Base-by-base conservation (phyloP, 1,284 basidiomycete species). In the Bondarzewia mesenterica region DNA sequence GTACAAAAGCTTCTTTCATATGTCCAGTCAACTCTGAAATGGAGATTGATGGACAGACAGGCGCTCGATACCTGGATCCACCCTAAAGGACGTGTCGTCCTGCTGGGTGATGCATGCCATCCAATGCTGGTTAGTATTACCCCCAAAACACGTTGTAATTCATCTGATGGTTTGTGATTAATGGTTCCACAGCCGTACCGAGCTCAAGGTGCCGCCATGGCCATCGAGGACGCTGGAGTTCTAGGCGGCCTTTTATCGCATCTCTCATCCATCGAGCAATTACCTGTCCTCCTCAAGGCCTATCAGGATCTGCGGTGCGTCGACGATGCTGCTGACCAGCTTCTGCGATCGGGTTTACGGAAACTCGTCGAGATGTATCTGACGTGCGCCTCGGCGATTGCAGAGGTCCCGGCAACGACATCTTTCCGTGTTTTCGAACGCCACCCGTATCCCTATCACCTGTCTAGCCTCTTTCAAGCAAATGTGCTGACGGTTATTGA, bases 121-220 rank as follows among this genome's bases (percentile, higher is more conserved):
- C 79, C 82, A 0, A 85, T 84, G 80, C 69, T 83, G 8, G 77
- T 80, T 51, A 49, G 77, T 62, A 5, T 6, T 22, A 16, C 15
- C 21, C 22, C 36, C n/a, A 37, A n/a, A 35, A 35, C 32, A n/a
- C 32, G 10, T n/a, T 8, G 32, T 35, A n/a, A 35, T 8, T 8
- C 32, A 36, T 25, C n/a, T n/a, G n/a, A n/a, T n/a, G n/a, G n/a
- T n/a, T 44, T 50, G 36, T 26, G 18, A 18, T 3, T n/a, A 44
- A 8, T n/a, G 7, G 4, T 29, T 20, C 20, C 36, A 22, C 53
- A 82, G 79, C 82, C 82, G 4, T 82, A 82, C 60, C 74, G 78
- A 37, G 82, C 79, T 0, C 82, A 84, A 60, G 82, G 80, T 14
- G 75, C 80, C 14, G 79, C 81, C 3, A 82, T 84, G 71, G 82